Base-by-base conservation (phyloP, 192 early-diverging fungal genomes). In the Podila verticillata region DNA sequence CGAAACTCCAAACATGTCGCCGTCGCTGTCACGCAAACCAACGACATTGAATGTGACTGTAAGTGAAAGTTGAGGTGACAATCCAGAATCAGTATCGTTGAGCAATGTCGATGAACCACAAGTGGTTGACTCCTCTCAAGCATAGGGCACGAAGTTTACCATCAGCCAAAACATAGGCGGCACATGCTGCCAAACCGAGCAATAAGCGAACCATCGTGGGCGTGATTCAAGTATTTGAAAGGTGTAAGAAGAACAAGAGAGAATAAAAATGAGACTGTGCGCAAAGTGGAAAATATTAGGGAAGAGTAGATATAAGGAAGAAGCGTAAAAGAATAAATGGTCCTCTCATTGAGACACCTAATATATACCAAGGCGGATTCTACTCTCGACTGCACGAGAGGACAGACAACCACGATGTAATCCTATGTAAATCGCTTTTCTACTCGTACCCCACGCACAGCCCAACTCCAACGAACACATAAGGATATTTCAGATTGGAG, bases 11-110 rank as follows among this genome's bases (percentile, higher is more conserved):
- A 48, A 79, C 51, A 35, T 49, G 22, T 79, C 75, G 13, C 5
- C 58, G 7, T 7, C 49, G 34, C 67, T 35, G 0, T 61, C 75
- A 39, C 64, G 75, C 4, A 79, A 13, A 56, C 68, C 68, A 9
- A 79, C 75, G 17, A 79, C 68, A 61, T 79, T 79, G 64, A 79
- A 79, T 19, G 75, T 71, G 6, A 79, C 75, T 79, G 58, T 26
- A 29, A 57, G 5, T 22, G 32, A 13, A 20, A 4, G 48, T 34
- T 32, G 34, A 56, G 1, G 20, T 34, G 20, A 26, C 26, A 19
- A 19, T 28, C n/a, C n/a, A n/a, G n/a, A 28, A 24, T 39, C 26
- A 26, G n/a, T 29, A 28, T n/a, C 2, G 65, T 10, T 24, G 49
- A 54, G 30, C 17, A 31, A 34, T 19, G 3, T 20, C 34, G 10